Percentiles rank a stretch among this genome's conserved stretches.
phyloP scores from a whole-genome alignment of 2,329 filamentous ascomycete species.

The Fusarium oligoseptatum region DNA sequence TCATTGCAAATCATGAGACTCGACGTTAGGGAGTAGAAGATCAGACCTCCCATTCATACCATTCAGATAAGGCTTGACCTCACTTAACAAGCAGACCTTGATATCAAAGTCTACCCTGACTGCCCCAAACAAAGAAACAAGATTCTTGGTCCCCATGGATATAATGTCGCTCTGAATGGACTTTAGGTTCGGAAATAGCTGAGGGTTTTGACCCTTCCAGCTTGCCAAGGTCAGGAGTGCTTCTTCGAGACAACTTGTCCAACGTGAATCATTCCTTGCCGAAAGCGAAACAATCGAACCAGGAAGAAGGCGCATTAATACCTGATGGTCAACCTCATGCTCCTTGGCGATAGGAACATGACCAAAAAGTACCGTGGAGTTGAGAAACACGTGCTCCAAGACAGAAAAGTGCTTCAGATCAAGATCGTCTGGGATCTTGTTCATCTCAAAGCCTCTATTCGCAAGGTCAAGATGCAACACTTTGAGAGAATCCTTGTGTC shows the following conservation, averaged over 20 bases:
- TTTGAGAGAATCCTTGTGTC: background rate
- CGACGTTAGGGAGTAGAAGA: background rate
- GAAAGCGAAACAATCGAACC: background rate
- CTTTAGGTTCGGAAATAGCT: background rate
- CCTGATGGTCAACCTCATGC: background rate
- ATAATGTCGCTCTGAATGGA: background rate
- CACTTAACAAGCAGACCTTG: background rate
- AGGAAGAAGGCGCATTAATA: background rate
- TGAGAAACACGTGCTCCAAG: slow-evolving; percentile 6
- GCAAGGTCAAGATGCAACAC: background rate
- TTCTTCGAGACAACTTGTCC: background rate
- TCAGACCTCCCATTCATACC: background rate
- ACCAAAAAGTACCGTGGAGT: background rate
- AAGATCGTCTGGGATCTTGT: background rate
- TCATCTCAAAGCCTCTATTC: background rate
- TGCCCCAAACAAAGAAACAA: background rate
- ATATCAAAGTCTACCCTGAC: background rate
- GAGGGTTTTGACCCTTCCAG: background rate
- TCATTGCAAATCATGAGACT: background rate
- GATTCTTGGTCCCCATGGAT: background rate
- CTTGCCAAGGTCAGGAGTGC: background rate
- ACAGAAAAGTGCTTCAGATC: background rate
- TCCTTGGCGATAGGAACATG: background rate
- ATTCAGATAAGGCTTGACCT: background rate
- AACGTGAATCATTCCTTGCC: background rate